Evolutionary conservation across 805 yeast species (phyloP).

Genomic region (Nakazawaea siamensis): DNA sequence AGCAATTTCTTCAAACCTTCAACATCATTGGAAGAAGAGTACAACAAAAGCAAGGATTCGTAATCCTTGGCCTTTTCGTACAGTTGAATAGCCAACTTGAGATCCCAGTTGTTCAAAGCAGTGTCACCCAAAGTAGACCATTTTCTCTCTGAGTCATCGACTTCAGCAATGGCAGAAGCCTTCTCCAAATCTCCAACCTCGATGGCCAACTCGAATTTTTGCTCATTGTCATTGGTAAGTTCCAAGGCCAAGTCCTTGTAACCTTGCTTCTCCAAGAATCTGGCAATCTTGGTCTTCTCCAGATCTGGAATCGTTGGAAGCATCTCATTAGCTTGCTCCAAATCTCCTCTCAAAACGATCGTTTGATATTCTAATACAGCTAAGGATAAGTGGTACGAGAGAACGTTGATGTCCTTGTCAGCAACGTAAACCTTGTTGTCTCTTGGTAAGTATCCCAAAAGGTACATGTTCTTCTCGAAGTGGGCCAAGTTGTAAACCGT

Average conservation of each 20-base stretch:
- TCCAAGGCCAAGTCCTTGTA: slow-evolving; percentile 75
- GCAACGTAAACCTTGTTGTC: slow-evolving; percentile 86
- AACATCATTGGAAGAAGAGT: slow-evolving; percentile 73
- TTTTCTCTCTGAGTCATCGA: slow-evolving; percentile 52
- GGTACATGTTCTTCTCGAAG: slow-evolving; percentile 78
- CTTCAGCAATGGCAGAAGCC: slow-evolving; percentile 61
- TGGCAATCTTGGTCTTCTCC: slow-evolving; percentile 70
- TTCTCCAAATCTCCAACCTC: slow-evolving; percentile 61
- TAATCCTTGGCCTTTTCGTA: slow-evolving; percentile 74
- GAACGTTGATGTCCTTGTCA: slow-evolving; percentile 81
- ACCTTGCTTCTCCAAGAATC: slow-evolving; percentile 93
- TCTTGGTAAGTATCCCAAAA: slow-evolving; percentile 83
- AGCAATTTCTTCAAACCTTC: slow-evolving; percentile 58
- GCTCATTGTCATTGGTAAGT: slow-evolving; percentile 81
- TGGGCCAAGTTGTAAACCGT: slow-evolving; percentile 88
- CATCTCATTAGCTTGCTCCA: slow-evolving; percentile 70
- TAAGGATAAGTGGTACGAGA: slow-evolving; percentile 73
- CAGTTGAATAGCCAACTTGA: slow-evolving; percentile 71
- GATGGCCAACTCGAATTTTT: slow-evolving; percentile 84
- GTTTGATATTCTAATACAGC: slow-evolving; percentile 94
- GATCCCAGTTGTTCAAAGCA: slow-evolving; percentile 70
- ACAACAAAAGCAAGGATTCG: slow-evolving; percentile 71
- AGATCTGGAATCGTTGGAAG: slow-evolving; percentile 55
- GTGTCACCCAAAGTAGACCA: slow-evolving; percentile 93
- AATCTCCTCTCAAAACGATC: slow-evolving; percentile 87